These are phyloP conservation scores for Strobilomyces dryophilus DNA, from an alignment of 768 basidiomycete species.

Conservation along the genomic window DNA sequence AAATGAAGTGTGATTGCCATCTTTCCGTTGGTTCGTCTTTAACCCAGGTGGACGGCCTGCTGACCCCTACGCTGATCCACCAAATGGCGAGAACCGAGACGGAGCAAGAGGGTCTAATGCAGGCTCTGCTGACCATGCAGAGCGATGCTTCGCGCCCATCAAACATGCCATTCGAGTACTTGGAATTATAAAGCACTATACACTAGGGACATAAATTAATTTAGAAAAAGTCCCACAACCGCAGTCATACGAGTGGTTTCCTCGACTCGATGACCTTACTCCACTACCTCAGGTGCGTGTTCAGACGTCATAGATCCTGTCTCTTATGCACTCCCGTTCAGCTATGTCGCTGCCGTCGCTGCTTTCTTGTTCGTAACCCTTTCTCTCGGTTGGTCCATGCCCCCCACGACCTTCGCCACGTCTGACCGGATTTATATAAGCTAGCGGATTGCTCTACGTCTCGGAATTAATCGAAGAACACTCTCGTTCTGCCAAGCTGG, in stretches of 20 bases:
- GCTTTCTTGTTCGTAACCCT: slow-evolving; percentile 90
- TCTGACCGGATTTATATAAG: slow-evolving; percentile 37
- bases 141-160: slow-evolving; percentile 47
- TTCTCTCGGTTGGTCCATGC: slow-evolving; percentile 66
- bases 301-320: slow-evolving; percentile 1
- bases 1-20: slow-evolving; percentile 15
- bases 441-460: slow-evolving; percentile 89
- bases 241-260: background rate
- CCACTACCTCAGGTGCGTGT: slow-evolving; percentile 55
- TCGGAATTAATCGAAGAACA: slow-evolving; percentile 97
- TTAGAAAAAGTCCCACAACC: background rate
- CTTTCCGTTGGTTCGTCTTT: slow-evolving; percentile 54
- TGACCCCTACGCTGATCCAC: slow-evolving; percentile 42
- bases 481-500: slow-evolving; percentile 69
- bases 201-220: too few species aligned
- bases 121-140: slow-evolving; percentile 27
- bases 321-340: slow-evolving; percentile 21
- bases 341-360: slow-evolving; percentile 71
- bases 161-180: slow-evolving; percentile 26
- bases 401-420: background rate
- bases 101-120: slow-evolving; percentile 70
- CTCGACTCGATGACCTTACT: slow-evolving; percentile 40
- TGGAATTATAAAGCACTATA: background rate
- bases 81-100: slow-evolving; percentile 83
- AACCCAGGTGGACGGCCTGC: slow-evolving; percentile 62